Conservation (phyloP, 2,329 filamentous ascomycete genomes). For the Metarhizium rileyi region DNA sequence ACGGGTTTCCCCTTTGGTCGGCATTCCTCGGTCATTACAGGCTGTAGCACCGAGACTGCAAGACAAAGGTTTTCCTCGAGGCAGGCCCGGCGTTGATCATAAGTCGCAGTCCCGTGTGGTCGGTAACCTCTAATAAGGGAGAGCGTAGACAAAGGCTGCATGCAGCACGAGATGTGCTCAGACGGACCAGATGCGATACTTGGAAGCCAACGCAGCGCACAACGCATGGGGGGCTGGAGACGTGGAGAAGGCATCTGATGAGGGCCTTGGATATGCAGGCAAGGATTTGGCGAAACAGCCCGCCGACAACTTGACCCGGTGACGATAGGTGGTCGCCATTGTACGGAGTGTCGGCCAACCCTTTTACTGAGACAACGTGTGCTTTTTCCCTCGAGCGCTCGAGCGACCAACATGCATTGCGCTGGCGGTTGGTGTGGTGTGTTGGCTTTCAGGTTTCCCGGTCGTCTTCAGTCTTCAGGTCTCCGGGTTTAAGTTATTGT, state of each 20-base stretch:
- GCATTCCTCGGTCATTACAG: not conserved
- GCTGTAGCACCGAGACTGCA: constrained; percentile 1
- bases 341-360: not conserved
- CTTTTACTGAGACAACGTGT: not conserved
- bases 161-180: not conserved
- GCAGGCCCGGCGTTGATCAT: not conserved
- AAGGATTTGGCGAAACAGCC: not conserved
- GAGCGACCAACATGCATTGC: not conserved
- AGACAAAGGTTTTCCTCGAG: constrained; percentile 5
- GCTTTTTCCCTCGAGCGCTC: not conserved
- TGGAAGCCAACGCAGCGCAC: not conserved
- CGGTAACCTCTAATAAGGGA: constrained; percentile 7
- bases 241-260: not conserved
- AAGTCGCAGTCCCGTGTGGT: constrained; percentile 7
- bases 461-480: not conserved
- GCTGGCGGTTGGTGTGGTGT: not conserved
- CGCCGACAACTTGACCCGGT: not conserved
- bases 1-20: not conserved
- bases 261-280: no score
- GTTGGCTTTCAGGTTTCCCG: not conserved
- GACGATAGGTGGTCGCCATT: no score
- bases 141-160: not conserved
- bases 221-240: not conserved
- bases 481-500: no score
- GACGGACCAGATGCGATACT: not conserved